Conservation (phyloP, 148 eudicot species). For the Rhododendron molle region DNA sequence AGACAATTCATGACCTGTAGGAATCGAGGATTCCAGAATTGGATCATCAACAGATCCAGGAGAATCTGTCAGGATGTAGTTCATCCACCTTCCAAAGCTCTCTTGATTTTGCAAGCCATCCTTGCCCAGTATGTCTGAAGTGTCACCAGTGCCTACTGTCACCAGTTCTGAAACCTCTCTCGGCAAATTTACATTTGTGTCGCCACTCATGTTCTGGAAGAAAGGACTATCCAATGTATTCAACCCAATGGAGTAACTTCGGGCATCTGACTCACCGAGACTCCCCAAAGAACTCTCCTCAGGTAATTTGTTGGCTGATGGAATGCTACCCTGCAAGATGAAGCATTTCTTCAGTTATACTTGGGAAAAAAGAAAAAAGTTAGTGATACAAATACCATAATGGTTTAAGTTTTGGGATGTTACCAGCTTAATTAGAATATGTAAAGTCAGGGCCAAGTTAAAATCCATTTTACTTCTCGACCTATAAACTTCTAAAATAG, state of each 20-base stretch:
- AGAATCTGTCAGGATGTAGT: conserved; percentile 51
- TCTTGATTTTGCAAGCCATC: conserved; percentile 52
- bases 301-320: conserved; percentile 28
- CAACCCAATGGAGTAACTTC: conserved; percentile 18
- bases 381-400: background rate
- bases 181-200: conserved; percentile 22
- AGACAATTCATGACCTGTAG: conserved; percentile 34
- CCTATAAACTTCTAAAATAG: background rate
- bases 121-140: conserved; percentile 21
- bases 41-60: conserved; percentile 52
- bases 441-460: background rate
- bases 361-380: background rate
- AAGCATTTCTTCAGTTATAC: background rate
- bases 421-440: background rate
- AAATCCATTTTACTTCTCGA: background rate
- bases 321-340: conserved; percentile 31
- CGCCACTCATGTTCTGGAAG: conserved; percentile 27
- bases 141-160: conserved; percentile 21
- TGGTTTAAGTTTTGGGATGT: background rate
- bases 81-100: conserved; percentile 75
- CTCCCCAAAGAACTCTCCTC: conserved; percentile 24
- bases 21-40: conserved; percentile 31
- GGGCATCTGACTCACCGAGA: conserved; percentile 24
- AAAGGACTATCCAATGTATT: conserved; percentile 15
- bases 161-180: conserved; percentile 21